Evolutionary conservation across 129 eudicot species (phyloP).

Genomic region (Artemisia tridentata): DNA sequence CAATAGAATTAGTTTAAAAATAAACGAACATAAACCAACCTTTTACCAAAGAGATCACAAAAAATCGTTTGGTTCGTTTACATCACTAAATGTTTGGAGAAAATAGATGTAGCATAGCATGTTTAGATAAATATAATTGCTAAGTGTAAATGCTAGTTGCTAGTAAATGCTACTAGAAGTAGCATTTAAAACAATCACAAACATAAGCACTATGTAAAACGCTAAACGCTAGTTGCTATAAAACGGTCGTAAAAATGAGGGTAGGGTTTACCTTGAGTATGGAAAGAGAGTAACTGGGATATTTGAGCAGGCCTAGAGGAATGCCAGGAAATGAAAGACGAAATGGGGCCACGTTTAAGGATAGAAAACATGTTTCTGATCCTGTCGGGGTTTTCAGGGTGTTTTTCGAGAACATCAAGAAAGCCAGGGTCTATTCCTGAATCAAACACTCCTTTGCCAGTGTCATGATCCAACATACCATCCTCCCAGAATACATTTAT

Average conservation of each 20-base stretch:
- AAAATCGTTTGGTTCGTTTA: too few relatives aligned
- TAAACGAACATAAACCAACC: too few relatives aligned
- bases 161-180: too few relatives aligned
- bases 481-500: slow-evolving; percentile 72
- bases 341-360: slow-evolving; percentile 79
- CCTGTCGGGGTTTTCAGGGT: slow-evolving; percentile 86
- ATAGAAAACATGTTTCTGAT: slow-evolving; percentile 78
- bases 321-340: slow-evolving; percentile 78
- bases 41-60: too few relatives aligned
- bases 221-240: neutral
- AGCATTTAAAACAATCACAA: too few relatives aligned
- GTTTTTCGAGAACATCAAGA: slow-evolving; percentile 82
- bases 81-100: too few relatives aligned
- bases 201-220: too few relatives aligned
- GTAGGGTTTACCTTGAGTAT: slow-evolving; percentile 54
- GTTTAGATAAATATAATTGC: too few relatives aligned
- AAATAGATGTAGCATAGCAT: too few relatives aligned
- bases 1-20: too few relatives aligned
- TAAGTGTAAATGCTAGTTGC: too few relatives aligned
- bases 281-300: slow-evolving; percentile 70
- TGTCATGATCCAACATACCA: slow-evolving; percentile 74
- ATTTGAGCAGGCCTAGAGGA: slow-evolving; percentile 57
- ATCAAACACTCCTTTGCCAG: slow-evolving; percentile 83
- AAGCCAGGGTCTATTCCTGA: slow-evolving; percentile 83
- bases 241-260: neutral